Evolutionary conservation across 2,329 filamentous ascomycete species (phyloP), one percentile per base, ranked within the genome.

Genomic region (Colletotrichum siamense): DNA sequence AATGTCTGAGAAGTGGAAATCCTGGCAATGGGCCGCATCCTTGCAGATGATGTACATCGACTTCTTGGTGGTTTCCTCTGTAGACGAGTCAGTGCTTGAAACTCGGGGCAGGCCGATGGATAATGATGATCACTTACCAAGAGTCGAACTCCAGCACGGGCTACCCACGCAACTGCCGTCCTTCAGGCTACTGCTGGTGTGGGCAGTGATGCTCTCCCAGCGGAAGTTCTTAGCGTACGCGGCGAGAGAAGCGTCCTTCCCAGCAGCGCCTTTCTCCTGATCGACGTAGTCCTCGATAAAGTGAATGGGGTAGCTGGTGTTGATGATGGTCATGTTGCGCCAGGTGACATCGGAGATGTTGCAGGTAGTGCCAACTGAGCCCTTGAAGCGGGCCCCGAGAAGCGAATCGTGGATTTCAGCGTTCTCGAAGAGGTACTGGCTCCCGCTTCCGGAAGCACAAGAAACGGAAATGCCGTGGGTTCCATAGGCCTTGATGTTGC

Each of bases 201-300:
- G 71, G 4, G 71, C 71, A 4, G 30, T 70, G 34, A 74, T 74
- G 8, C n/a, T 32, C 12, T 74, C 66, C 71, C 71, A 74, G 6
- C 13, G 22, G 59, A 74, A 74, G 18, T 70, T 74, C 59, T 74
- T 74, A 1, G 71, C 65, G 28, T 64, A 74, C 3, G 71, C 71
- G 1, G 71, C 71, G 18, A 74, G 59, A 5, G 71, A 74, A 7
- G 66, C 9, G 9, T 74, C 66, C 15, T 74, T 74, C 1, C 71
- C 66, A 3, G 57, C 66, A 3, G 66, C 57, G 1, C 71, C 71
- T 59, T 74, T 74, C 34, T 74, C 66, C 49, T 74, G 71, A 18
- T 74, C 71, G 26, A 74, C 66, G 26, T 74, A 74, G 44, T 74
- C n/a, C 44, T 74, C 66, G 32, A 74, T 74, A 16, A 74, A 74